Evolutionary conservation across 2,329 filamentous ascomycete species (phyloP).

Genomic region (Coniella lustricola): DNA sequence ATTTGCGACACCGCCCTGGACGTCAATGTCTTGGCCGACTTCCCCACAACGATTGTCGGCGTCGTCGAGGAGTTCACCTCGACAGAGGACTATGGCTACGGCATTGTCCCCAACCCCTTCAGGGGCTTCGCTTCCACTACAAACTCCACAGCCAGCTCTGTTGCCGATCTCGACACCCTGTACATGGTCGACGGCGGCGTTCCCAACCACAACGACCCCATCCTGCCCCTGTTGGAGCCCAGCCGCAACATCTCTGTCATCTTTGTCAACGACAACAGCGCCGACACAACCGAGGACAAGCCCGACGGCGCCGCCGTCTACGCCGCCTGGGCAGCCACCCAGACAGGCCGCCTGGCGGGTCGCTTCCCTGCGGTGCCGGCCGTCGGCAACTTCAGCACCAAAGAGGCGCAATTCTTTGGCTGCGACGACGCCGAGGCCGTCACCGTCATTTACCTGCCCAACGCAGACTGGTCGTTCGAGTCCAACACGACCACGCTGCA

Average conservation of each 20-base stretch:
- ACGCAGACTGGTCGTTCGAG: conserved; percentile 29
- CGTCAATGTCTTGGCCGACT: conserved; percentile 4
- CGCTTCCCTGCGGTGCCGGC: conserved; percentile 39
- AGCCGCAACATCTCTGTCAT: conserved; percentile 32
- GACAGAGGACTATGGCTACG: conserved; percentile 15
- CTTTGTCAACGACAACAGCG: conserved; percentile 37
- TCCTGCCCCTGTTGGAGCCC: conserved; percentile 40
- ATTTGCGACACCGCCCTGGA: conserved; percentile 10
- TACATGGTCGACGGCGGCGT: conserved; percentile 40
- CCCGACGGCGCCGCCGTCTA: conserved; percentile 37
- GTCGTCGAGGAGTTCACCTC: conserved; percentile 23
- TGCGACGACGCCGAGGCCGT: conserved; percentile 26
- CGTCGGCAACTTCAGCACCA: conserved; percentile 27
- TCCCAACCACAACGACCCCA: conserved; percentile 36
- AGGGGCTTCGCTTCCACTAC: conserved; percentile 28
- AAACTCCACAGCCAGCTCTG: conserved; percentile 21
- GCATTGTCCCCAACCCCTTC: conserved; percentile 35
- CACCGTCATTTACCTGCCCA: conserved; percentile 36
- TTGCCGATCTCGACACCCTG: conserved; percentile 24
- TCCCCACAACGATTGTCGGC: conserved; percentile 17
- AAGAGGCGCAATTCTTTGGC: conserved; percentile 34
- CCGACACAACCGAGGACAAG: conserved; percentile 30
- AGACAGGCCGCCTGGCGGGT: conserved; percentile 19
- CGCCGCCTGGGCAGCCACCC: conserved; percentile 19
- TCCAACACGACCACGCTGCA: conserved; percentile 26